A percentile compares a stretch with the other conserved stretches of the same genome.
These are phyloP conservation scores for Oryza longistaminata DNA, from an alignment of 176 grass and related monocot genomes.

Conservation along the genomic window DNA sequence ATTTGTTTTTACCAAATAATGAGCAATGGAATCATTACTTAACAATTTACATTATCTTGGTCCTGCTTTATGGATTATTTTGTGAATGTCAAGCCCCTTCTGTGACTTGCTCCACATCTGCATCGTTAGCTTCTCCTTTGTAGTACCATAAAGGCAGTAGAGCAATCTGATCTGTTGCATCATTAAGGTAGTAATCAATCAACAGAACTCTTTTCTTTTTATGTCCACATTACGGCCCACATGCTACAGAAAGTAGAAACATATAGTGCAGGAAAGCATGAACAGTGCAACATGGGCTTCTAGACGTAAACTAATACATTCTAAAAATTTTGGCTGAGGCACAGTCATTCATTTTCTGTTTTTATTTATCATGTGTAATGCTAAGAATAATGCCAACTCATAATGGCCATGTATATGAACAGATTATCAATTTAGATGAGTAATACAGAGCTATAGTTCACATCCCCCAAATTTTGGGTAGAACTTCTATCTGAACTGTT, in stretches of 20 bases:
- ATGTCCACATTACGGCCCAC: neutral
- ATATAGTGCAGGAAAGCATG: neutral
- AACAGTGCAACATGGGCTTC: neutral
- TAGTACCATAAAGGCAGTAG: neutral
- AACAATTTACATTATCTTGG: neutral
- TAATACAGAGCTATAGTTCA: constrained; percentile 13
- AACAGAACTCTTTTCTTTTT: neutral
- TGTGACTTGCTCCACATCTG: neutral
- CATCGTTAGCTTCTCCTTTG: neutral
- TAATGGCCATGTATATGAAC: constrained; percentile 17
- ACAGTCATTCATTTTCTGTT: neutral
- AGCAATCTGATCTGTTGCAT: neutral
- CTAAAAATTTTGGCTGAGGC: neutral
- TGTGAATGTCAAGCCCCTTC: neutral
- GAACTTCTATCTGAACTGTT: constrained; percentile 6
- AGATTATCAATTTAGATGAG: neutral
- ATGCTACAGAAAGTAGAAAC: neutral
- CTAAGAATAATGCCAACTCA: constrained; percentile 32
- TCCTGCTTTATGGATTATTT: neutral
- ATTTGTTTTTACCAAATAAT: constrained; percentile 13
- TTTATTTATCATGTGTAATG: neutral
- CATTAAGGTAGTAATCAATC: neutral
- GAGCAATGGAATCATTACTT: neutral
- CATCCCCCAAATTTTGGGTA: neutral
- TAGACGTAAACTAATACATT: neutral